Evolutionary conservation across 257 asterid species (phyloP).

Genomic region (Nicotiana noctiflora): DNA sequence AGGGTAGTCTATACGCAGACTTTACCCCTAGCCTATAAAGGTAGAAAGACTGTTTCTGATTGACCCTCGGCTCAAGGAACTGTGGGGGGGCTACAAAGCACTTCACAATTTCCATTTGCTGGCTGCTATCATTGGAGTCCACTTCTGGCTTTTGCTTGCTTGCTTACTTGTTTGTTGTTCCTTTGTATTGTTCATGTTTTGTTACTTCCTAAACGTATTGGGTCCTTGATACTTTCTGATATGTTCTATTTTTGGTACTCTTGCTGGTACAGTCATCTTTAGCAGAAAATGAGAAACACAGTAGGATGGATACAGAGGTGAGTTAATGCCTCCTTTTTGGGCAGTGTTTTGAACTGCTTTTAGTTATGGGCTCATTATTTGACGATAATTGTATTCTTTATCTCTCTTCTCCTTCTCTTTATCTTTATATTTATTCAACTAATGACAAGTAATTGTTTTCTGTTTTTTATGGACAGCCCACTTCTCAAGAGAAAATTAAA

Average conservation of each 20-base stretch:
- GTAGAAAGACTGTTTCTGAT: too few species aligned
- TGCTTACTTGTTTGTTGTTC: too few species aligned
- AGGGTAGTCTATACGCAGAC: too few species aligned
- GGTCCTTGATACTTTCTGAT: not conserved
- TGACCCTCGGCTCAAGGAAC: too few species aligned
- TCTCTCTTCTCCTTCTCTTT: conserved; percentile 1
- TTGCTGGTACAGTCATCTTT: conserved; percentile 23
- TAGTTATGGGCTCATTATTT: not conserved
- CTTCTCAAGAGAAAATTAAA: conserved; percentile 33
- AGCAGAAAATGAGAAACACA: conserved; percentile 29
- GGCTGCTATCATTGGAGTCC: too few species aligned
- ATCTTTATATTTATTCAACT: conserved; percentile 6
- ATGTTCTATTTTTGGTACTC: not conserved
- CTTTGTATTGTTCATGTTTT: too few species aligned
- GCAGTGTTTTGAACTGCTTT: not conserved
- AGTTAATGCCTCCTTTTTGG: conserved; percentile 10
- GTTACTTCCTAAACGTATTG: not conserved
- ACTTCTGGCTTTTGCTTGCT: too few species aligned
- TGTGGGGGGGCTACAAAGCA: too few species aligned
- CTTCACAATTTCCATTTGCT: too few species aligned
- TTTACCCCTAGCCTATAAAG: too few species aligned
- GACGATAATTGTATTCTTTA: not conserved
- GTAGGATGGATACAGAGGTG: conserved; percentile 46
- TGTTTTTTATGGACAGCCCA: conserved; percentile 33
- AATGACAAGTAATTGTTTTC: conserved; percentile 21